A percentile compares a stretch with the other conserved stretches of the same genome.
phyloP scores from a whole-genome alignment of 192 early-diverging fungal species.

The Coemansia sp. region DNA sequence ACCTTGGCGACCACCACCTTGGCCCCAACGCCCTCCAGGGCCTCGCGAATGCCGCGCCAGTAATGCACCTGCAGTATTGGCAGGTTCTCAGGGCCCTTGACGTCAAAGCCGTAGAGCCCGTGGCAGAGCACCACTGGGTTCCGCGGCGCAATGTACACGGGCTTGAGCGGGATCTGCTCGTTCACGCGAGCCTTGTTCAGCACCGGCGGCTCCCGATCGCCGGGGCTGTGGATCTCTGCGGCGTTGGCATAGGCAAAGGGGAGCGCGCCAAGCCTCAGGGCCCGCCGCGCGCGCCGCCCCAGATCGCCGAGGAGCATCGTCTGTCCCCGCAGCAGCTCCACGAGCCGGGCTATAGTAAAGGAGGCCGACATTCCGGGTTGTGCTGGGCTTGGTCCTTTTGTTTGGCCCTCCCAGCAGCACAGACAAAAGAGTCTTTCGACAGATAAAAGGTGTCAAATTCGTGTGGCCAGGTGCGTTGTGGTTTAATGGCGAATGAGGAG shows the following conservation, averaged over 20 bases:
- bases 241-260: constrained; percentile 35
- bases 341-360: constrained; percentile 26
- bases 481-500: too few species aligned
- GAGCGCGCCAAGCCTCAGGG: constrained; percentile 19
- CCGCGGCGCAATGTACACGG: constrained; percentile 67
- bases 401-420: too few species aligned
- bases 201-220: background rate
- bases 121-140: constrained; percentile 84
- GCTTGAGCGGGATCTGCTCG: constrained; percentile 50
- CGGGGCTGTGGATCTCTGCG: background rate
- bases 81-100: constrained; percentile 60
- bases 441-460: too few species aligned
- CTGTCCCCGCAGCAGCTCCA: constrained; percentile 26
- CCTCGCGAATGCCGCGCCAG: constrained; percentile 75
- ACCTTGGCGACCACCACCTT: constrained; percentile 77
- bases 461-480: too few species aligned
- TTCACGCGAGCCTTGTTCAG: constrained; percentile 31
- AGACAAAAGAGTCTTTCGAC: too few species aligned
- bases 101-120: constrained; percentile 44
- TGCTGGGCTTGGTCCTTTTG: too few species aligned
- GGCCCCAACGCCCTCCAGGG: constrained; percentile 70
- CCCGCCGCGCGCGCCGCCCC: constrained; percentile 8
- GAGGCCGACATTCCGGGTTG: constrained; percentile 38
- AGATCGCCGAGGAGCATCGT: constrained; percentile 12
- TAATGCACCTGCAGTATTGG: constrained; percentile 83